phyloP scores from a whole-genome alignment of 2,329 filamentous ascomycete genomes.

The Monilinia fructigena region DNA sequence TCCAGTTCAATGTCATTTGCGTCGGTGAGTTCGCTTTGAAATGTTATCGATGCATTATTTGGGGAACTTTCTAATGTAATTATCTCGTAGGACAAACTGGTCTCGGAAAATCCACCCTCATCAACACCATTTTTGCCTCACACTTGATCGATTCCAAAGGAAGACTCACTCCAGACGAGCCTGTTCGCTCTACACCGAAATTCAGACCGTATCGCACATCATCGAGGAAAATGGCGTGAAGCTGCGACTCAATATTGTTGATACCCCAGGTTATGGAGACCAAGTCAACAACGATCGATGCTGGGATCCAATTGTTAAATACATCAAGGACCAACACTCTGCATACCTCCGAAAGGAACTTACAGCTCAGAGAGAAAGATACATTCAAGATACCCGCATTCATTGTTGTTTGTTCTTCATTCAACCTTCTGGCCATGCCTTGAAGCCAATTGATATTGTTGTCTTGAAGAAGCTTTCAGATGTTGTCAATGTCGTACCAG shows the following conservation, averaged over 20 bases:
- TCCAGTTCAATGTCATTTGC: conserved; percentile 99
- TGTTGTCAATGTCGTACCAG: conserved; percentile 97
- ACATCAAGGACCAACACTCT: conserved; percentile 99
- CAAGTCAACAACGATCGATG: conserved; percentile 99
- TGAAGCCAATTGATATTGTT: conserved; percentile 99
- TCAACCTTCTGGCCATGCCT: conserved; percentile 93
- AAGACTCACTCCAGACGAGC: conserved; percentile 86
- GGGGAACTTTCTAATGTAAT: conserved; percentile 31
- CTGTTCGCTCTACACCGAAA: conserved; percentile 93
- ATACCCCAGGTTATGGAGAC: conserved; percentile 97
- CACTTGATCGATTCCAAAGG: conserved; percentile 99
- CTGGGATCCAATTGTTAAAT: conserved; percentile 99
- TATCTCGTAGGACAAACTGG: conserved; percentile 79
- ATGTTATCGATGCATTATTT: conserved; percentile 7
- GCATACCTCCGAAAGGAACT: conserved; percentile 99
- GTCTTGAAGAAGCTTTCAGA: conserved; percentile 99
- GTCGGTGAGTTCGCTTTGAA: conserved; percentile 71
- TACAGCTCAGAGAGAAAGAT: conserved; percentile 96
- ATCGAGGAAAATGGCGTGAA: conserved; percentile 99
- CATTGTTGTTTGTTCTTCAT: conserved; percentile 99
- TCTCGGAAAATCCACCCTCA: conserved; percentile 96
- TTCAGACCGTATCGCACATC: conserved; percentile 95
- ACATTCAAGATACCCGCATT: conserved; percentile 98
- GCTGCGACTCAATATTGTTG: conserved; percentile 96
- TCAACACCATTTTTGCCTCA: conserved; percentile 99